Evolutionary conservation across 257 asterid species (phyloP).

Genomic region (Orobanche coerulescens): DNA sequence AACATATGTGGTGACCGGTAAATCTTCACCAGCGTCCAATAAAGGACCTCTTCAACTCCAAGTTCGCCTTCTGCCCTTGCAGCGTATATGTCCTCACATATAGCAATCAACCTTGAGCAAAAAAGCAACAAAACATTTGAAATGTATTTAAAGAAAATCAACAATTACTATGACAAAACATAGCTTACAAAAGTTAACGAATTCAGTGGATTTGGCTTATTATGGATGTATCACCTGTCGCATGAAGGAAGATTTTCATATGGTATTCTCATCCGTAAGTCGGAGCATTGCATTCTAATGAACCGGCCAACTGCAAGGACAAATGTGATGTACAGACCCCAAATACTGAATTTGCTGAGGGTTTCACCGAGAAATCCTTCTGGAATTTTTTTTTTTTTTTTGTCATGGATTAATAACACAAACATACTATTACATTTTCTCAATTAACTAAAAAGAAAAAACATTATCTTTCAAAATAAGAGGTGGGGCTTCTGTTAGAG

Average conservation of each 20-base stretch:
- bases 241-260: conserved; percentile 99
- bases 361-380: conserved; percentile 99
- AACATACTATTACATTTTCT: not conserved
- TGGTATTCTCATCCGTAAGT: conserved; percentile 96
- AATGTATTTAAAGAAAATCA: too few relatives aligned
- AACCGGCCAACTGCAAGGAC: conserved; percentile 99
- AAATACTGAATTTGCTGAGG: conserved; percentile 96
- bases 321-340: conserved; percentile 98
- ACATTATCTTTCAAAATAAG: not conserved
- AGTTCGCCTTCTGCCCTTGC: conserved; percentile 99
- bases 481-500: too few relatives aligned
- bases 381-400: too few relatives aligned
- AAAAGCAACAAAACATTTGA: conserved; percentile 5
- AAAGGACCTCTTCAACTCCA: conserved; percentile 91
- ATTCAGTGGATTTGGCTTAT: too few relatives aligned
- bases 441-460: not conserved
- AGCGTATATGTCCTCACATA: conserved; percentile 96
- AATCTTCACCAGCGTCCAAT: conserved; percentile 92
- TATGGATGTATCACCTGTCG: too few relatives aligned
- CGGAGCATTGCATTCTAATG: conserved; percentile 92
- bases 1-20: conserved; percentile 96
- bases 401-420: conserved; percentile 15
- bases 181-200: too few relatives aligned
- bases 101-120: conserved; percentile 73
- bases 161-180: too few relatives aligned